Conservation (phyloP, 2,329 filamentous ascomycete species). For the Metarhizium album region DNA sequence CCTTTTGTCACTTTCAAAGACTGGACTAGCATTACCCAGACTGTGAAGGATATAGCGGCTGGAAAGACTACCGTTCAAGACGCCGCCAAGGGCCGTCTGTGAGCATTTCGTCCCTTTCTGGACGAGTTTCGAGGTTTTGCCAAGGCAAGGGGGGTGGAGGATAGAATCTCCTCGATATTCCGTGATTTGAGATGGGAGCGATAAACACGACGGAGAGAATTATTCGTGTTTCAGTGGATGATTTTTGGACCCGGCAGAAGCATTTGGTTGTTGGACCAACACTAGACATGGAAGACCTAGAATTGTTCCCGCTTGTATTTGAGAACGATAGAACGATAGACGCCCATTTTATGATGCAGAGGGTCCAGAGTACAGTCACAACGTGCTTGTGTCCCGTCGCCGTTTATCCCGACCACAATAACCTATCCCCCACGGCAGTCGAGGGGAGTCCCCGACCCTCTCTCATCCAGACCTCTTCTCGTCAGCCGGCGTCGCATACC, state of each 20-base stretch:
- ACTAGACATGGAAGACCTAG: not conserved
- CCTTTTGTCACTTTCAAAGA: slow-evolving; percentile 82
- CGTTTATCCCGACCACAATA: not conserved
- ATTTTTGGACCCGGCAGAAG: not conserved
- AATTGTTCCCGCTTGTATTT: not conserved
- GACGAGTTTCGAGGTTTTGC: not conserved
- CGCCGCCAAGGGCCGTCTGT: slow-evolving; percentile 45
- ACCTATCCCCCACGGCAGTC: too few relatives aligned
- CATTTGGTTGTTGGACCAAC: not conserved
- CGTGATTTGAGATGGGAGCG: not conserved
- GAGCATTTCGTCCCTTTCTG: not conserved
- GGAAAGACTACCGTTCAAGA: slow-evolving; percentile 62
- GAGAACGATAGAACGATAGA: not conserved
- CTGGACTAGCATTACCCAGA: slow-evolving; percentile 68
- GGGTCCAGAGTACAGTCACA: not conserved
- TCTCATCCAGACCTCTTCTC: slow-evolving; percentile 49
- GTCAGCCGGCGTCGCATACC: slow-evolving; percentile 46
- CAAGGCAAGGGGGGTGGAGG: not conserved
- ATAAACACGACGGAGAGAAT: not conserved
- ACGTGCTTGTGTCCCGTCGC: not conserved
- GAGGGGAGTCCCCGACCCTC: too few relatives aligned
- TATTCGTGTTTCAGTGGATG: not conserved
- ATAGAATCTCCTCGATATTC: not conserved
- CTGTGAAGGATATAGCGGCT: slow-evolving; percentile 65
- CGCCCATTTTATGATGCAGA: not conserved